phyloP scores from a whole-genome alignment of 441 rosid genomes.

The Biscutella auriculata region DNA sequence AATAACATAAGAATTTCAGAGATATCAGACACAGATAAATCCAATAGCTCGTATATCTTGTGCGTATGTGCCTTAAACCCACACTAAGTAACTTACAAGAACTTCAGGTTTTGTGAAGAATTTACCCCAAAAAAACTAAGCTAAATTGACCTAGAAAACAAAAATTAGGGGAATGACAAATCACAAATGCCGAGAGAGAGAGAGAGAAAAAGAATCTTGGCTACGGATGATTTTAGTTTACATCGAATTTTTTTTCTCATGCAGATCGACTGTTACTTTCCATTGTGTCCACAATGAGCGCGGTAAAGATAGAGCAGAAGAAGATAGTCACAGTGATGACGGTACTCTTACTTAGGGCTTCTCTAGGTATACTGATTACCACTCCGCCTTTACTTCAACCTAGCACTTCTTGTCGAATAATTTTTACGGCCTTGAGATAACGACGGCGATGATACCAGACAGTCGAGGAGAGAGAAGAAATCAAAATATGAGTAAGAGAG shows the following conservation, averaged over 20 bases:
- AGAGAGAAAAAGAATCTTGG: not conserved
- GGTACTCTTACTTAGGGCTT: constrained; percentile 1
- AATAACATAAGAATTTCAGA: not conserved
- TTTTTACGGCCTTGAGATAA: not conserved
- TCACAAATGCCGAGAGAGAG: not conserved
- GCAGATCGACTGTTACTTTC: not conserved
- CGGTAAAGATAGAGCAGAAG: not conserved
- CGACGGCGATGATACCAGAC: not conserved
- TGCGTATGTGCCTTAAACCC: not conserved
- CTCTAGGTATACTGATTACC: not conserved
- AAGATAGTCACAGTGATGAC: not conserved
- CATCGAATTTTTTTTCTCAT: not conserved
- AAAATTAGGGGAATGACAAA: constrained; percentile 1
- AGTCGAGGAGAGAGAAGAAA: not conserved
- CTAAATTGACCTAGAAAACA: not conserved
- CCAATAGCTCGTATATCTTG: not conserved
- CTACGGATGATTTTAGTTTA: not conserved
- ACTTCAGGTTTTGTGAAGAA: not conserved
- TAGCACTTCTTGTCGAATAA: not conserved
- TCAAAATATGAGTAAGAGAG: not conserved
- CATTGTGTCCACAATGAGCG: constrained; percentile 4
- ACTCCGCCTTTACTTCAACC: not conserved
- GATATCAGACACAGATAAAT: not conserved
- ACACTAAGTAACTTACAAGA: not conserved
- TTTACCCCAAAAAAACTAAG: not conserved